Percentiles rank a stretch among this genome's conserved stretches.
These are phyloP conservation scores for Macrotyloma uniflorum DNA, from an alignment of 306 rosid species.

Conservation along the genomic window DNA sequence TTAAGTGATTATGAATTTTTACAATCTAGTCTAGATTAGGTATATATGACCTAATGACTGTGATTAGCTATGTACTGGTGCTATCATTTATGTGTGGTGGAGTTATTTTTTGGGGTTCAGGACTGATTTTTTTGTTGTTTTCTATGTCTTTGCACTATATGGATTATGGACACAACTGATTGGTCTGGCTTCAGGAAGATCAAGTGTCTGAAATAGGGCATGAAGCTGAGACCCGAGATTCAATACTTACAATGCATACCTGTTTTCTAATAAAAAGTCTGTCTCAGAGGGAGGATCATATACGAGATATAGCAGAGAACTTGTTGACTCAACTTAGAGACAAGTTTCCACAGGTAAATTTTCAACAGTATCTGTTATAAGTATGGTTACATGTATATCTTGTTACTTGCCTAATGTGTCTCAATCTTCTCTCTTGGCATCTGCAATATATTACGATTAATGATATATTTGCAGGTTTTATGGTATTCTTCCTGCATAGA, in stretches of 20 bases:
- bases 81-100: slow-evolving; percentile 2
- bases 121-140: not conserved
- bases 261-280: slow-evolving; percentile 83
- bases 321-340: slow-evolving; percentile 88
- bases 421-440: slow-evolving; percentile 22
- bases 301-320: slow-evolving; percentile 81
- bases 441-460: slow-evolving; percentile 36
- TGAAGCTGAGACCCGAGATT: slow-evolving; percentile 82
- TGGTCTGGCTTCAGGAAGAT: slow-evolving; percentile 77
- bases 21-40: slow-evolving; percentile 1
- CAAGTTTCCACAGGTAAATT: slow-evolving; percentile 86
- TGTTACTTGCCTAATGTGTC: slow-evolving; percentile 6
- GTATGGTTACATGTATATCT: not conserved
- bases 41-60: not conserved
- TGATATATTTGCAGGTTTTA: slow-evolving; percentile 70
- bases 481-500: slow-evolving; percentile 94
- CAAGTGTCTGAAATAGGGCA: slow-evolving; percentile 86
- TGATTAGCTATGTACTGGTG: not conserved
- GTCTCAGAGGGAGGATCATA: slow-evolving; percentile 91
- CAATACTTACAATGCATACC: slow-evolving; percentile 77
- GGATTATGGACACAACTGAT: slow-evolving; percentile 38
- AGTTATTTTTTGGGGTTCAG: slow-evolving; percentile 3
- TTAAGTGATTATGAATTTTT: not conserved
- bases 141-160: slow-evolving; percentile 32
- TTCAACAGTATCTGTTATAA: not conserved